Evolutionary conservation across 305 asterid genomes (phyloP), one percentile per base, ranked within the genome.

Genomic region (Vinca major): DNA sequence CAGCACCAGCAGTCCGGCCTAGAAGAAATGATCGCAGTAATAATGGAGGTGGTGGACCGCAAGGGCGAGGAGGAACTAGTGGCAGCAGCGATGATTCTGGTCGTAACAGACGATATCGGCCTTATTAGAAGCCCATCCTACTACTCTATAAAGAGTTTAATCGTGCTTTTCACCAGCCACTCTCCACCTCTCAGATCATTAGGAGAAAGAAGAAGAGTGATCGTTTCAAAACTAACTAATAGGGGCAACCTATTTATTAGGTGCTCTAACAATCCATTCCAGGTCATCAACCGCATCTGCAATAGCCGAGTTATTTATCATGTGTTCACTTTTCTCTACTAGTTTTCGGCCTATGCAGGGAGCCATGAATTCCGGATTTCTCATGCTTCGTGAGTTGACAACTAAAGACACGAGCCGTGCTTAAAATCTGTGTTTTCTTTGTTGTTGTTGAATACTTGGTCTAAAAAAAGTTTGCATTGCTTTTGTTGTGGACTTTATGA

Each of bases 51-150:
- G 77, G 66, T 44, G 80, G 83, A 10, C 56, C 71, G 9, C 77
- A 70, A 21, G 81, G 67, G 44, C 73, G 80, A 33, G 79, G 77
- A 33, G 81, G 79, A 48, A 56, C 69, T 65, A 67, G 74, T 55
- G 68, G 78, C 50, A 67, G 77, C 41, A 63, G 58, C 52, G 82
- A 77, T 70, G 73, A 74, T 45, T 67, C 56, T 36, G 65, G 74
- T 7, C 78, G 73, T 50, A 61, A 52, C 60, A 75, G 85, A 69
- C 78, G 84, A 43, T 82, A 77, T 56, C 80, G 81, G 52, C 87
- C 87, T 11, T 82, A 80, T 66, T 79, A 78, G 71, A 68, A 61
- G 16, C 17, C n/a, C 45, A 13, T 12, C 37, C 62, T 65, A 48
- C 20, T 36, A 63, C 45, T 70, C 41, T 44, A 33, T 39, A 39